Evolutionary conservation across 768 basidiomycete genomes (phyloP).

Genomic region (Hortiboletus flavorubellus): DNA sequence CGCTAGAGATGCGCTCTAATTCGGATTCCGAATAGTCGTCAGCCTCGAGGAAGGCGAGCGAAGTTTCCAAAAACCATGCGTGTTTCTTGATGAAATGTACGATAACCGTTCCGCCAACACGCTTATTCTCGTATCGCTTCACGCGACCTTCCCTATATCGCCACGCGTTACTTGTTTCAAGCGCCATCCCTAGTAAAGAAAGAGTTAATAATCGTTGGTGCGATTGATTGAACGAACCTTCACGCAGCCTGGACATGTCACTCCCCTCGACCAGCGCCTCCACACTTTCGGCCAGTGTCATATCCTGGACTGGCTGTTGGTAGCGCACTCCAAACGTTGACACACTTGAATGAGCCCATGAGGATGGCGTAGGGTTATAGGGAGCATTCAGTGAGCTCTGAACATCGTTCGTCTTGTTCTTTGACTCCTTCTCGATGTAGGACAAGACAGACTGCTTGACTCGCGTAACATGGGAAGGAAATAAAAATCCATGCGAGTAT

Average conservation of each 20-base stretch:
- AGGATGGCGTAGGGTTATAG: constrained; percentile 44
- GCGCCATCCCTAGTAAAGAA: constrained; percentile 45
- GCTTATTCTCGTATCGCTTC: constrained; percentile 59
- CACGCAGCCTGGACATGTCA: constrained; percentile 67
- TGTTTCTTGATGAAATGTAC: constrained; percentile 98
- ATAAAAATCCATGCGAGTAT: constrained; percentile 93
- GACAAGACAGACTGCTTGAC: constrained; percentile 55
- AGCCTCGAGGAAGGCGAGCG: constrained; percentile 81
- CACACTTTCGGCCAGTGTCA: constrained; percentile 67
- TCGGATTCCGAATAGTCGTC: constrained; percentile 59
- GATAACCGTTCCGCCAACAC: constrained; percentile 89
- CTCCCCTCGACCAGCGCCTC: constrained; percentile 95
- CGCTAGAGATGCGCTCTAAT: constrained; percentile 13
- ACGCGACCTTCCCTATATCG: constrained; percentile 64
- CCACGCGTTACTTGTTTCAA: constrained; percentile 68
- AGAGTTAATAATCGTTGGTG: neutral
- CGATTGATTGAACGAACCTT: constrained; percentile 42
- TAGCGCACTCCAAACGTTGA: constrained; percentile 81
- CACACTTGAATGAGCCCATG: constrained; percentile 81
- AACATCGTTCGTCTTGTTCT: constrained; percentile 34
- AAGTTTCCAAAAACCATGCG: constrained; percentile 95
- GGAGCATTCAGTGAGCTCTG: constrained; percentile 20
- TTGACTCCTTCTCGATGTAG: constrained; percentile 45
- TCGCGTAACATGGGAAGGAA: constrained; percentile 81
- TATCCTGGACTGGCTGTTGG: constrained; percentile 58